Conservation (phyloP, 345 rosid species). For the Populus ilicifolia region DNA sequence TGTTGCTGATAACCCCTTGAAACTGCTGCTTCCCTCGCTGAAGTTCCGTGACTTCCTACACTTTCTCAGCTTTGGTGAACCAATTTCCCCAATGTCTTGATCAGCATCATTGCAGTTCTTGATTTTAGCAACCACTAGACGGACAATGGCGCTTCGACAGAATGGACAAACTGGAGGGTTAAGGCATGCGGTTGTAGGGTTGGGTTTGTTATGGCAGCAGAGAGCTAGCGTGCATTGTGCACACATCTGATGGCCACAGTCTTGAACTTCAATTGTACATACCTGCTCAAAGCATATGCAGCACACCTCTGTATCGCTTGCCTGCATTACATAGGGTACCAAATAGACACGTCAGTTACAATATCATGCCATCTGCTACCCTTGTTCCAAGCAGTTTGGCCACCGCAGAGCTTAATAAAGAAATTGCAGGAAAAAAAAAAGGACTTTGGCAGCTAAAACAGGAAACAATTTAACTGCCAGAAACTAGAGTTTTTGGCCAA, state of each 20-base stretch:
- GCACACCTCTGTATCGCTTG: constrained; percentile 74
- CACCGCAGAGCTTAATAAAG: not conserved
- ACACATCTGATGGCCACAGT: constrained; percentile 97
- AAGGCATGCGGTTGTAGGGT: constrained; percentile 69
- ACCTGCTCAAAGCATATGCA: constrained; percentile 96
- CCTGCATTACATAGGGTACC: constrained; percentile 40
- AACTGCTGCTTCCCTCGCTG: constrained; percentile 91
- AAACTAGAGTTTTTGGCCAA: not conserved
- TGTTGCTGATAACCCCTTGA: constrained; percentile 73
- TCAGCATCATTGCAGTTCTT: constrained; percentile 46
- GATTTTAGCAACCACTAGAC: constrained; percentile 58
- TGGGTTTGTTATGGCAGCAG: constrained; percentile 96
- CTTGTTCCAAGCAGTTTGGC: constrained; percentile 3
- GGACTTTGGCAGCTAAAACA: not conserved
- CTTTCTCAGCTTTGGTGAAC: constrained; percentile 64
- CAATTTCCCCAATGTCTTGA: constrained; percentile 42
- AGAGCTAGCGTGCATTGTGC: constrained; percentile 95
- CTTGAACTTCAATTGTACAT: constrained; percentile 87
- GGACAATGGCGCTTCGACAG: constrained; percentile 77
- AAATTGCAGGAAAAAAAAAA: not conserved
- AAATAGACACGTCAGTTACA: constrained; percentile 7
- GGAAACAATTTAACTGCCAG: not conserved
- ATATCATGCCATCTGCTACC: not conserved
- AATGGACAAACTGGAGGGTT: constrained; percentile 92
- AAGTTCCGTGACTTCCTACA: constrained; percentile 61